These are phyloP conservation scores for Casuarina equisetifolia DNA, from an alignment of 306 rosid genomes.

Conservation along the genomic window DNA sequence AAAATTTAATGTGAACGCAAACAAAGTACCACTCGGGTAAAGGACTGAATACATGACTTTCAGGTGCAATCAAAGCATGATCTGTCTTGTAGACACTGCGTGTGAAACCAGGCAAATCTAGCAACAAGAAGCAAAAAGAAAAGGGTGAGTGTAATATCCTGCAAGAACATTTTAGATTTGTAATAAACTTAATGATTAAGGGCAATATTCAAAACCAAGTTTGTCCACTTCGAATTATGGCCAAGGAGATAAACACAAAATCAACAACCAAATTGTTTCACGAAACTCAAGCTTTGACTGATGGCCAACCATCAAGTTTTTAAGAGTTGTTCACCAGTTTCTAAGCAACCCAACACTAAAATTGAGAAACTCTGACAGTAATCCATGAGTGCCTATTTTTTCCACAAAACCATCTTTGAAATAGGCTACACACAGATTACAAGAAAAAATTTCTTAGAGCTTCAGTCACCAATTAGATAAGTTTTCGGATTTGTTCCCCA, in stretches of 20 bases:
- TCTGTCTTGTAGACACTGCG: slow-evolving; percentile 84
- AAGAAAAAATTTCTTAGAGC: background rate
- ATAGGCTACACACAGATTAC: background rate
- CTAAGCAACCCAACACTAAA: background rate
- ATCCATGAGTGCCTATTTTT: background rate
- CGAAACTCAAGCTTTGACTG: background rate
- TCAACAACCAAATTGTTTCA: background rate
- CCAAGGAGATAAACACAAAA: background rate
- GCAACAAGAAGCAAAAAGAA: slow-evolving; percentile 26
- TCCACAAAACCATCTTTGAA: background rate
- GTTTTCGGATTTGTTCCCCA: background rate
- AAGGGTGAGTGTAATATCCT: slow-evolving; percentile 7
- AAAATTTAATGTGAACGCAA: slow-evolving; percentile 19
- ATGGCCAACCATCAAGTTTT: slow-evolving; percentile 3
- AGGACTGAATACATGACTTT: slow-evolving; percentile 89
- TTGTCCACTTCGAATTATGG: background rate
- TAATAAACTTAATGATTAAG: background rate
- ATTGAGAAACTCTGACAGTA: background rate
- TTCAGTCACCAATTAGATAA: background rate
- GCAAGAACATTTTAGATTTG: background rate
- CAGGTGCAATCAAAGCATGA: slow-evolving; percentile 86
- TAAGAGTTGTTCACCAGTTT: background rate
- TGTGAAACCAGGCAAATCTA: slow-evolving; percentile 95
- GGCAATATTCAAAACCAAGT: background rate
- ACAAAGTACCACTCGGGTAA: slow-evolving; percentile 74